Evolutionary conservation across 2,329 filamentous ascomycete species (phyloP).

Genomic region (Phyllosticta ampelicida): DNA sequence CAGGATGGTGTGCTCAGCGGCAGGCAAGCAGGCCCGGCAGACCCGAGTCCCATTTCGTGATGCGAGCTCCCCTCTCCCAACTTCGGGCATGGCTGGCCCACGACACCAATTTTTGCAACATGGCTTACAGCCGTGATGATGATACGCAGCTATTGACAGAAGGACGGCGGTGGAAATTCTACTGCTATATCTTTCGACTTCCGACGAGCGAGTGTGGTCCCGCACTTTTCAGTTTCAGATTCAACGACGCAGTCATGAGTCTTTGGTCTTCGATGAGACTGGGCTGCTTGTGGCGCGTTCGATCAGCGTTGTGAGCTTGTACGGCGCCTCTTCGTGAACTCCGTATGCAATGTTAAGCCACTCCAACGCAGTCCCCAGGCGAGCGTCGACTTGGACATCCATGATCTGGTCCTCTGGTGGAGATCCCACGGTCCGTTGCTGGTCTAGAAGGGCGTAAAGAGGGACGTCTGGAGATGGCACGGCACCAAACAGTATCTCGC

Average conservation of each 20-base stretch:
- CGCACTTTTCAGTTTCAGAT: too few species aligned
- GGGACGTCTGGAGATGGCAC: not conserved
- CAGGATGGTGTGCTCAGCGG: too few species aligned
- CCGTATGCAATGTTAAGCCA: not conserved
- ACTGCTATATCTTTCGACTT: not conserved
- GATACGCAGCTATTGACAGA: not conserved
- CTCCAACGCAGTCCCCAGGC: not conserved
- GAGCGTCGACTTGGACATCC: not conserved
- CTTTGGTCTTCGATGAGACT: not conserved
- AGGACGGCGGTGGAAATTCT: not conserved
- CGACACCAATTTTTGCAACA: not conserved
- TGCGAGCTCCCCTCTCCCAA: not conserved
- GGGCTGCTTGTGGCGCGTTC: not conserved
- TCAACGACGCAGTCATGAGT: not conserved
- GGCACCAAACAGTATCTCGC: not conserved
- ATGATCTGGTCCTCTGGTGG: not conserved
- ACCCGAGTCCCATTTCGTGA: not conserved
- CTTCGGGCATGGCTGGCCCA: not conserved
- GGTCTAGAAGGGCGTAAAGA: not conserved
- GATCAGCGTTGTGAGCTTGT: not conserved
- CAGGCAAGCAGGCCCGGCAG: not conserved
- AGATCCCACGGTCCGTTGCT: not conserved
- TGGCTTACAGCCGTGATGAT: not conserved
- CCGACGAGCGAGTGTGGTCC: not conserved
- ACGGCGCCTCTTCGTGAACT: not conserved